Evolutionary conservation across 2,329 filamentous ascomycete species (phyloP), one percentile per base, ranked within the genome.

Genomic region (Penicillium concentricum): DNA sequence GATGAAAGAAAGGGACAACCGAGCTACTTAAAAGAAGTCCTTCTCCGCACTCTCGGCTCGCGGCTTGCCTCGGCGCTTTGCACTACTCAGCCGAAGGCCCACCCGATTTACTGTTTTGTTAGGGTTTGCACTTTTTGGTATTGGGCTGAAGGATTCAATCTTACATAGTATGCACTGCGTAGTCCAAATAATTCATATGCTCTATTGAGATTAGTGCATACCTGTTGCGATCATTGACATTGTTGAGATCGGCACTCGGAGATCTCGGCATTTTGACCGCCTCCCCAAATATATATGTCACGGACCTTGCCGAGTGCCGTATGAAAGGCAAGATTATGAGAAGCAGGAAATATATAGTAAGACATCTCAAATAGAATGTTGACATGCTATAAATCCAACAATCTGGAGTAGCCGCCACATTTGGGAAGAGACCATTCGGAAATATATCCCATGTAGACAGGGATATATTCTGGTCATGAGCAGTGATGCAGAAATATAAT

Each of bases 41-140:
- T 57, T 56, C 60, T 65, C 60, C 60, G 57, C 60, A 58, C 10
- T 58, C 26, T 61, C 60, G 58, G 60, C 61, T 56, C 22, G 32
- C 52, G 60, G 58, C 22, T 57, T 59, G 60, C 63, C 63, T 65
- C 63, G 63, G 63, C 42, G 43, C 54, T 22, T 22, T 51, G 22
- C n/a, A 45, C 37, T 61, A 61, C 56, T 8, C 38, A 13, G 5
- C 60, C 63, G 60, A 59, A 53, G 16, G 18, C 20, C n/a, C 38
- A 34, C 52, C 53, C 46, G 16, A 24, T 32, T 34, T 16, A 2
- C 20, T 22, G 20, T 24, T 38, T 38, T 24, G 9, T 39, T 38
- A 6, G 7, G 26, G 24, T 16, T 35, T 16, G 12, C 4, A 7
- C 10, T 15, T n/a, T n/a, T 26, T 12, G 4, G 9, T 2, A 15